Conservation (phyloP, 2,329 filamentous ascomycete genomes). For the Trichophaea hybrida region DNA sequence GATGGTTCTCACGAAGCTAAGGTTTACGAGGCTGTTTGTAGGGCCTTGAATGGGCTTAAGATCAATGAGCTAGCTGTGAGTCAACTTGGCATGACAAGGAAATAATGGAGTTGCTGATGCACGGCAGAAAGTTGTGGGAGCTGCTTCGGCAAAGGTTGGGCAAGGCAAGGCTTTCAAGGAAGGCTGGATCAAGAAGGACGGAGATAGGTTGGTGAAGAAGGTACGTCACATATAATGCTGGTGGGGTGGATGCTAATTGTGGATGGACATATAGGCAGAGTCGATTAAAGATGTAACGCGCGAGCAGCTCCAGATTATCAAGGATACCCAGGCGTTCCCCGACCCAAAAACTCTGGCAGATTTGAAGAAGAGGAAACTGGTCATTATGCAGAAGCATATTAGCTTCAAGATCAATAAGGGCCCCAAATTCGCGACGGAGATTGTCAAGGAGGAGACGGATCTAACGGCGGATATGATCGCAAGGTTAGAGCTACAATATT, state of each 20-base stretch:
- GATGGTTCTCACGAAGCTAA: constrained; percentile 72
- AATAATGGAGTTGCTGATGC: constrained; percentile 6
- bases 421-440: constrained; percentile 72
- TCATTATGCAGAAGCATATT: constrained; percentile 70
- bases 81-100: neutral
- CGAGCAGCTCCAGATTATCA: constrained; percentile 59
- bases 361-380: constrained; percentile 80
- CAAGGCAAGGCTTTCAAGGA: constrained; percentile 85
- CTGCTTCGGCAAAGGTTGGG: constrained; percentile 68
- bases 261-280: constrained; percentile 37
- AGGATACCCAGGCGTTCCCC: constrained; percentile 51
- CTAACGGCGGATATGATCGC: constrained; percentile 85
- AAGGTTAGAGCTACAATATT: constrained; percentile 32
- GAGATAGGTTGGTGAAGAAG: constrained; percentile 41
- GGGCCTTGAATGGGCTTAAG: constrained; percentile 64
- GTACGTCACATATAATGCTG: constrained; percentile 29
- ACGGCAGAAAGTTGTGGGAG: constrained; percentile 49
- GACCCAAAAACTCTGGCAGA: constrained; percentile 67
- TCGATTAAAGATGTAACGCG: constrained; percentile 67
- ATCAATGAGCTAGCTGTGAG: constrained; percentile 51
- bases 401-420: constrained; percentile 75
- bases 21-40: constrained; percentile 59
- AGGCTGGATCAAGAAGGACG: constrained; percentile 55
- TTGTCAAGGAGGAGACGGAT: constrained; percentile 87
- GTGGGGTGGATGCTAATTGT: neutral